Conservation (phyloP, 768 basidiomycete species). For the Leccinum truebloodii region DNA sequence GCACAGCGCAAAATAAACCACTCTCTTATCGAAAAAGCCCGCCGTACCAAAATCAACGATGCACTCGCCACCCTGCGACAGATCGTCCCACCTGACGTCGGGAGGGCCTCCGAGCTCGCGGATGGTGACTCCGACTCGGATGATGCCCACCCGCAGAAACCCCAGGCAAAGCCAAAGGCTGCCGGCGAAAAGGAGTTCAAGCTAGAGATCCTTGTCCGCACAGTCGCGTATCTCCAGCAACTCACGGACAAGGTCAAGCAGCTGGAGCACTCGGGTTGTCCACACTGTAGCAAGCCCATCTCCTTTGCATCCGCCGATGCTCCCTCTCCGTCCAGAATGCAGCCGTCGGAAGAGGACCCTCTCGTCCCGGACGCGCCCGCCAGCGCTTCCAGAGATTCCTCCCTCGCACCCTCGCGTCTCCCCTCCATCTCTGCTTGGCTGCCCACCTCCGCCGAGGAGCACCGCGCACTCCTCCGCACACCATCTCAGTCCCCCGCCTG, state of each 20-base stretch:
- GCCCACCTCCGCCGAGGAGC: constrained; percentile 30
- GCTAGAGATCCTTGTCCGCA: constrained; percentile 83
- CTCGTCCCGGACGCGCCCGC: neutral
- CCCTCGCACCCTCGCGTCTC: constrained; percentile 40
- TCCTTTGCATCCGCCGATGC: constrained; percentile 7
- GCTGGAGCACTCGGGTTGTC: constrained; percentile 38
- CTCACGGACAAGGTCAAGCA: constrained; percentile 55
- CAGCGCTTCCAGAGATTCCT: constrained; percentile 1
- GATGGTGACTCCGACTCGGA: constrained; percentile 38
- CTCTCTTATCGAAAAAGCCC: constrained; percentile 90
- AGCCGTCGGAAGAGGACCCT: neutral
- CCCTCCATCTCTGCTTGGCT: constrained; percentile 75
- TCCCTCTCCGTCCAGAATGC: neutral
- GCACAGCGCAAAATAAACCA: constrained; percentile 91
- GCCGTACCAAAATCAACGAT: constrained; percentile 95
- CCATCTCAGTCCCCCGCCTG: constrained; percentile 37
- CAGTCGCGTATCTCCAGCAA: constrained; percentile 76
- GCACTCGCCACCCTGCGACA: constrained; percentile 74
- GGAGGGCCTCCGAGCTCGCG: constrained; percentile 26
- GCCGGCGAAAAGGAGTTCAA: constrained; percentile 87
- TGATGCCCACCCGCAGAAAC: constrained; percentile 30
- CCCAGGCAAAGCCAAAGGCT: constrained; percentile 31
- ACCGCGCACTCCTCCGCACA: constrained; percentile 34
- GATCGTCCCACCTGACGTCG: constrained; percentile 70
- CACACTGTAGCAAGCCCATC: constrained; percentile 25